A percentile compares a stretch with the other conserved stretches of the same genome.
Evolutionary conservation across 495 filamentous ascomycete genomes (phyloP).

Genomic region (Podospora anserina): DNA sequence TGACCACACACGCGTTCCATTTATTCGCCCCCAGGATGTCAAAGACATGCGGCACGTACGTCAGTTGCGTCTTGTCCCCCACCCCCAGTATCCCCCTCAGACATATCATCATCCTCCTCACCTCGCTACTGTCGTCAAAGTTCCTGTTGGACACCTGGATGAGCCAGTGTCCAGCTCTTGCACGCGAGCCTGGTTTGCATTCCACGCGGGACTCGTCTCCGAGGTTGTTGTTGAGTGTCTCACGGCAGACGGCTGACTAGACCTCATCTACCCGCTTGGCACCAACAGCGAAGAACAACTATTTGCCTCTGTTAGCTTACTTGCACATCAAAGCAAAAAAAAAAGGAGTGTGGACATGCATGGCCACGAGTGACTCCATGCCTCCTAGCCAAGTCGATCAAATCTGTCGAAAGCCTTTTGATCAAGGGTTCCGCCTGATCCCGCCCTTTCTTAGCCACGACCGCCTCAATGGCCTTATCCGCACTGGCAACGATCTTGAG

Average conservation of each 20-base stretch:
- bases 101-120: neutral
- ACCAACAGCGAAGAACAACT: neutral
- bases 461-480: neutral
- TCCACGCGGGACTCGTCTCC: neutral
- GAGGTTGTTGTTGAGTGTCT: neutral
- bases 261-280: neutral
- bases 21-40: neutral
- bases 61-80: neutral
- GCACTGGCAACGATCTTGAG: neutral
- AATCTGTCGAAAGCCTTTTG: neutral
- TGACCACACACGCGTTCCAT: neutral
- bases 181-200: neutral
- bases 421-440: neutral
- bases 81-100: neutral
- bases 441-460: neutral
- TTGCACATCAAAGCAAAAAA: neutral
- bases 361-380: neutral
- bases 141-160: neutral
- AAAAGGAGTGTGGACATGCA: neutral
- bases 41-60: neutral
- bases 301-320: neutral
- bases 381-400: neutral
- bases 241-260: neutral
- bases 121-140: neutral
- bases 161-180: neutral